phyloP scores from a whole-genome alignment of 2,329 filamentous ascomycete genomes.

The Blumeria hordei region DNA sequence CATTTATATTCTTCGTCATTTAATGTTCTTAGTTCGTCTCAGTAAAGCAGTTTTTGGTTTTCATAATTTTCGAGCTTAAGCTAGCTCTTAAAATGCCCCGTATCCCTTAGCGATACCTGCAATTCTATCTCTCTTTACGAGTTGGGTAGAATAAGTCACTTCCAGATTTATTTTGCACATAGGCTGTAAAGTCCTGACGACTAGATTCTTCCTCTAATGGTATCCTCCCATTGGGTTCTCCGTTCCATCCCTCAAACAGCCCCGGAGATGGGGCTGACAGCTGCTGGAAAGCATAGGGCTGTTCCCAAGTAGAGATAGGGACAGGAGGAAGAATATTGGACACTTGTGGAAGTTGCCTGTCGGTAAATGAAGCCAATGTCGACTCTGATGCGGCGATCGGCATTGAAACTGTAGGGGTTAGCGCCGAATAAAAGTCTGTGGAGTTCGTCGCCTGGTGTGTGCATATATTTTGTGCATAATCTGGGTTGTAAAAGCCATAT shows the following conservation, averaged over 20 bases:
- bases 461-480: conserved; percentile 9
- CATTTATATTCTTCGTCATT: no score
- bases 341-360: conserved; percentile 8
- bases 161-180: conserved; percentile 8
- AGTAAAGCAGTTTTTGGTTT: no score
- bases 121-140: conserved; percentile 7
- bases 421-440: conserved; percentile 12
- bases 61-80: no score
- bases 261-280: conserved; percentile 8
- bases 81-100: no score
- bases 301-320: conserved; percentile 11
- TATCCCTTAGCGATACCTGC: no score
- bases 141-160: conserved; percentile 11
- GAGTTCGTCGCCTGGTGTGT: conserved; percentile 9
- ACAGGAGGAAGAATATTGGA: conserved; percentile 7
- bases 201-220: conserved; percentile 5
- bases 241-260: conserved; percentile 10
- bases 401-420: conserved; percentile 8
- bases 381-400: conserved; percentile 7
- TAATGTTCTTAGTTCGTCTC: no score
- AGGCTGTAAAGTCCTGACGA: conserved; percentile 4
- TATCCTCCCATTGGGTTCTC: conserved; percentile 5
- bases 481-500: conserved; percentile 6
- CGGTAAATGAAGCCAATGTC: conserved; percentile 7
- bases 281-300: conserved; percentile 11